Conservation (phyloP, 2,329 filamentous ascomycete genomes). For the Colletotrichum sp. region DNA sequence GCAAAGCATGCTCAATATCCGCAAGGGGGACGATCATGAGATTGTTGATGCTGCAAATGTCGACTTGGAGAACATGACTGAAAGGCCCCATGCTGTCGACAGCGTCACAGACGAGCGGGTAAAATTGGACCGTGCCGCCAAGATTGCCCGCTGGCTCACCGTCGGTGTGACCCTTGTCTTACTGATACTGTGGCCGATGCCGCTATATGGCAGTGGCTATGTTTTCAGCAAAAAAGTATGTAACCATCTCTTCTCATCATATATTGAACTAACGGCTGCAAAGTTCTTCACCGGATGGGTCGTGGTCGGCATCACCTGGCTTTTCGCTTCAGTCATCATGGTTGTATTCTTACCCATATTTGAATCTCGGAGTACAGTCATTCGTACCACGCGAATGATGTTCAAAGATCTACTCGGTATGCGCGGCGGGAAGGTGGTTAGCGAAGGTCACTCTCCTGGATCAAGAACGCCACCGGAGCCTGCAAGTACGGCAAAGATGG, state of each 20-base stretch:
- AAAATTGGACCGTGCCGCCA: slow-evolving; percentile 52
- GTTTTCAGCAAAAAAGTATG: slow-evolving; percentile 28
- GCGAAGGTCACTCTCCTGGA: slow-evolving; percentile 3
- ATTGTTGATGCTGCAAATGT: slow-evolving; percentile 65
- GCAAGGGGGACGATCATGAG: slow-evolving; percentile 75
- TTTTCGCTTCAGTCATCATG: slow-evolving; percentile 49
- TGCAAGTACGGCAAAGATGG: neutral
- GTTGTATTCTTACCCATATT: slow-evolving; percentile 19
- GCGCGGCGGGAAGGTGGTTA: neutral
- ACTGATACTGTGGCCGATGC: slow-evolving; percentile 33
- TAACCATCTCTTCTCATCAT: accelerated
- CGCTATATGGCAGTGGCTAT: slow-evolving; percentile 32
- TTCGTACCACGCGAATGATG: slow-evolving; percentile 17
- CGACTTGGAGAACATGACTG: slow-evolving; percentile 68
- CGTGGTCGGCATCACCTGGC: slow-evolving; percentile 73
- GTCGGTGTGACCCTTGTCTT: slow-evolving; percentile 63
- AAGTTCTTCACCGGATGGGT: slow-evolving; percentile 79
- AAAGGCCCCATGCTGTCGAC: slow-evolving; percentile 26
- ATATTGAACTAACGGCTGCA: neutral
- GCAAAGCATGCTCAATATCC: slow-evolving; percentile 75
- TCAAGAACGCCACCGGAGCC: slow-evolving; percentile 7
- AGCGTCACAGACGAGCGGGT: slow-evolving; percentile 37
- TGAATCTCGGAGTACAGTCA: slow-evolving; percentile 17
- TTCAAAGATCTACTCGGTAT: slow-evolving; percentile 11
- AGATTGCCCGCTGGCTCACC: slow-evolving; percentile 52